Conservation (phyloP, 768 basidiomycete species). For the Suillus discolor region DNA sequence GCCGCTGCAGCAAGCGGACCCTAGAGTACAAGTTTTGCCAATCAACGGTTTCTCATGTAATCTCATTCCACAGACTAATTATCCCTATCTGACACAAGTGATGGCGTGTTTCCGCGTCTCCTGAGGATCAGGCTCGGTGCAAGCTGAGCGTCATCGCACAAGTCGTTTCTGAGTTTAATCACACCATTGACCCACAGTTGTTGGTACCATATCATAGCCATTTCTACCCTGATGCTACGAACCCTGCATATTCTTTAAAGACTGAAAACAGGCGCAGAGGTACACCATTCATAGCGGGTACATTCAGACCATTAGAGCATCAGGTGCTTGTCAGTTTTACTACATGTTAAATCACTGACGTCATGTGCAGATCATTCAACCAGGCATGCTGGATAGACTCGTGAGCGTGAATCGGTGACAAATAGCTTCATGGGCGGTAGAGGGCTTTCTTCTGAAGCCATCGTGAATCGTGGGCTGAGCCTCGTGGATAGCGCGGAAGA, state of each 20-base stretch:
- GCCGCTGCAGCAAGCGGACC: conserved; percentile 47
- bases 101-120: conserved; percentile 48
- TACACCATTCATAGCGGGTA: conserved; percentile 54
- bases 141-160: conserved; percentile 81
- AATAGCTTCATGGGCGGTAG: no score
- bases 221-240: conserved; percentile 56
- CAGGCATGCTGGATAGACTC: conserved; percentile 68
- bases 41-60: conserved; percentile 47
- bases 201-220: conserved; percentile 61
- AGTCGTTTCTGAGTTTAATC: conserved; percentile 50
- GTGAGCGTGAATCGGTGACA: no score
- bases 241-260: conserved; percentile 23
- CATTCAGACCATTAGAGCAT: conserved; percentile 44
- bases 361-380: conserved; percentile 48
- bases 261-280: conserved; percentile 39
- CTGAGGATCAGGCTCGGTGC: conserved; percentile 51
- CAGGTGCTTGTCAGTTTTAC: conserved; percentile 34
- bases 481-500: no score
- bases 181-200: conserved; percentile 37
- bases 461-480: no score
- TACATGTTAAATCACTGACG: conserved; percentile 2
- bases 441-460: no score
- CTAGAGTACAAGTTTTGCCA: conserved; percentile 46
- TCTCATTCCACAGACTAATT: not conserved
- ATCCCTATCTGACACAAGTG: conserved; percentile 7